Percentiles rank a stretch among this genome's conserved stretches.
These are phyloP conservation scores for Parascedosporium putredinis DNA, from an alignment of 2,329 filamentous ascomycete species.

Conservation along the genomic window DNA sequence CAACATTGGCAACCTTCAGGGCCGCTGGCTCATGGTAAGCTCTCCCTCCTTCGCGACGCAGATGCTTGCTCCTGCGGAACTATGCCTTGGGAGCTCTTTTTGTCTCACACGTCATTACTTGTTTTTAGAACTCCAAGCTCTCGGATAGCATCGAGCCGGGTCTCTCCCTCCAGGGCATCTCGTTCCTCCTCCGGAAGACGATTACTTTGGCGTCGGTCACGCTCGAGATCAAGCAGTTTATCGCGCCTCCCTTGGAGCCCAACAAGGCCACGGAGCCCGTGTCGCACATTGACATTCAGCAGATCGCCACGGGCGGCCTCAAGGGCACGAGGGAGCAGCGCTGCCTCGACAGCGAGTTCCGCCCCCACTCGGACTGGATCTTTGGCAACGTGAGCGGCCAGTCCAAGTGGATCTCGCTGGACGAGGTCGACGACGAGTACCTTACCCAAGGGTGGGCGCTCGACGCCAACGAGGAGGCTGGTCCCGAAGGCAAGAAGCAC, in stretches of 20 bases:
- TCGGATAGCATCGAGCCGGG: slow-evolving; percentile 60
- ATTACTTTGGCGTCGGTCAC: slow-evolving; percentile 60
- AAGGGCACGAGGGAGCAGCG: slow-evolving; percentile 51
- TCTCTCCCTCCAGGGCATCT: slow-evolving; percentile 61
- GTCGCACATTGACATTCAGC: slow-evolving; percentile 60
- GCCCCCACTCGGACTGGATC: slow-evolving; percentile 65
- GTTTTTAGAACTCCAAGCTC: slow-evolving; percentile 71
- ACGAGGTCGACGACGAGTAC: slow-evolving; percentile 43
- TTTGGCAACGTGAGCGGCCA: slow-evolving; percentile 63
- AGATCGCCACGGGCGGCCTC: slow-evolving; percentile 61
- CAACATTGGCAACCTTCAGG: slow-evolving; percentile 57
- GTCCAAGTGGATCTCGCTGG: slow-evolving; percentile 37
- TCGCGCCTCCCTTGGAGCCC: slow-evolving; percentile 30
- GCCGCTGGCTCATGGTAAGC: slow-evolving; percentile 58
- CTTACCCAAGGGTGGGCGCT: slow-evolving; percentile 50
- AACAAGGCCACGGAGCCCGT: slow-evolving; percentile 27
- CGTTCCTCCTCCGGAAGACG: slow-evolving; percentile 63
- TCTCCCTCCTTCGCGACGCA: not conserved
- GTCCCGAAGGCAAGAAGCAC: slow-evolving; percentile 48
- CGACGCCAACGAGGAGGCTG: slow-evolving; percentile 38
- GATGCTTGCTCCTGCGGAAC: not conserved
- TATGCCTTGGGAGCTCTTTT: not conserved
- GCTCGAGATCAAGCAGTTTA: slow-evolving; percentile 49
- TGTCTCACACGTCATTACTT: too few relatives aligned
- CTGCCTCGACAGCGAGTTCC: slow-evolving; percentile 38